Conservation (phyloP, 345 rosid species). For the Bruguiera gymnorhiza region DNA sequence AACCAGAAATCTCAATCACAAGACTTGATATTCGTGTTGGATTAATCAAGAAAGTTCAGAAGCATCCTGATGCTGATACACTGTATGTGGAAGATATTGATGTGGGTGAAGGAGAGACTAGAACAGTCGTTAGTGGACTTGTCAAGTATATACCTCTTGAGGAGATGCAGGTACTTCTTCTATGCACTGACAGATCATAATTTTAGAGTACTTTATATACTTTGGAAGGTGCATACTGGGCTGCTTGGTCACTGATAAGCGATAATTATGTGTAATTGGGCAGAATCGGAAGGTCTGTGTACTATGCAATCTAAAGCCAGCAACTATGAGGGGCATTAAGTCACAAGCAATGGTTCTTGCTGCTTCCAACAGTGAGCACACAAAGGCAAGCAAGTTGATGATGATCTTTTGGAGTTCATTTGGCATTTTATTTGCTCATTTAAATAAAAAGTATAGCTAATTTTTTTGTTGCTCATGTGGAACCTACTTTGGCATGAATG, state of each 20-base stretch:
- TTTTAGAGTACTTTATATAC: neutral
- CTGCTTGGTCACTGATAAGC: neutral
- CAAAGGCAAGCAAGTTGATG: slow-evolving; percentile 39
- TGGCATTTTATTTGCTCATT: neutral
- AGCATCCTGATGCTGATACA: slow-evolving; percentile 71
- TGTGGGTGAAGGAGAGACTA: slow-evolving; percentile 62
- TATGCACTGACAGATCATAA: neutral
- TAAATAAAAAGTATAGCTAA: neutral
- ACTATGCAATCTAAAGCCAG: slow-evolving; percentile 90
- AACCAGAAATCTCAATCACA: slow-evolving; percentile 63
- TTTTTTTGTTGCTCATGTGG: neutral
- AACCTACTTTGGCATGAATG: too few relatives aligned
- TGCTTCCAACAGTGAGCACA: slow-evolving; percentile 66
- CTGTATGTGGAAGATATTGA: slow-evolving; percentile 2
- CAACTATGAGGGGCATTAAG: slow-evolving; percentile 19
- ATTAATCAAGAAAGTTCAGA: slow-evolving; percentile 59
- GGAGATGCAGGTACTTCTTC: slow-evolving; percentile 67
- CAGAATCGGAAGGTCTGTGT: slow-evolving; percentile 94
- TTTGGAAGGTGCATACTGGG: neutral
- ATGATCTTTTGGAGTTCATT: neutral
- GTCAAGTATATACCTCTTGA: slow-evolving; percentile 80
- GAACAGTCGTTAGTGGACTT: slow-evolving; percentile 86
- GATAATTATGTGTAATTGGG: slow-evolving; percentile 16
- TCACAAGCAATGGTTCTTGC: slow-evolving; percentile 98
- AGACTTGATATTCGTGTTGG: slow-evolving; percentile 89